A percentile compares a stretch with the other conserved stretches of the same genome.
These are phyloP conservation scores for Fusarium brevicatenulatum DNA, from an alignment of 2,329 filamentous ascomycete genomes.

Conservation along the genomic window DNA sequence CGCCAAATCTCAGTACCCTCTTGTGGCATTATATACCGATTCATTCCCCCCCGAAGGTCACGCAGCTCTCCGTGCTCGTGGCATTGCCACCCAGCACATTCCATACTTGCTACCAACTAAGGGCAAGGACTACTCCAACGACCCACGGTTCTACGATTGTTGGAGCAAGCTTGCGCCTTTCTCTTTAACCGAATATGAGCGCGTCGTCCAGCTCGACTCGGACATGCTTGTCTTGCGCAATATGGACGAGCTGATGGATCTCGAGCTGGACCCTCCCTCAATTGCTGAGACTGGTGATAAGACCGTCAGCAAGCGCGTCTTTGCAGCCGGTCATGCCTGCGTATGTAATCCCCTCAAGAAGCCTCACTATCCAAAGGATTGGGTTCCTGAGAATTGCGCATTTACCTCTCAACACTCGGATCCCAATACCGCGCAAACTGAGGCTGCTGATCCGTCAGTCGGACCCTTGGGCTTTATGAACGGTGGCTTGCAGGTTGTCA, in stretches of 20 bases:
- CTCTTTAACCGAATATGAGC: slow-evolving; percentile 77
- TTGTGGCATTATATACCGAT: slow-evolving; percentile 86
- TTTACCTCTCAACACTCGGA: slow-evolving; percentile 64
- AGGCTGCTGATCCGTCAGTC: slow-evolving; percentile 55
- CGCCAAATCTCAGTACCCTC: slow-evolving; percentile 74
- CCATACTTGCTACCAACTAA: slow-evolving; percentile 76
- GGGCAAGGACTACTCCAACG: slow-evolving; percentile 75
- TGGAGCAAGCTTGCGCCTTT: slow-evolving; percentile 90
- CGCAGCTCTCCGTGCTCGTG: slow-evolving; percentile 73
- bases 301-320: slow-evolving; percentile 66
- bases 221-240: slow-evolving; percentile 87
- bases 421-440: slow-evolving; percentile 58
- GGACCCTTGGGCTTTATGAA: slow-evolving; percentile 62
- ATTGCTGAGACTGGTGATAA: slow-evolving; percentile 38
- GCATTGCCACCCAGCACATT: slow-evolving; percentile 76
- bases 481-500: slow-evolving; percentile 65
- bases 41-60: slow-evolving; percentile 75
- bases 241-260: slow-evolving; percentile 94
- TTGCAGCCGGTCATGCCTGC: slow-evolving; percentile 86
- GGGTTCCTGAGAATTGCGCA: slow-evolving; percentile 67
- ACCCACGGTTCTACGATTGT: slow-evolving; percentile 88
- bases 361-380: slow-evolving; percentile 80
- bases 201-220: slow-evolving; percentile 85
- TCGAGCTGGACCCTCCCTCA: slow-evolving; percentile 69
- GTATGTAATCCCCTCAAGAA: slow-evolving; percentile 85